phyloP scores from a whole-genome alignment of 225 moss, liverwort and hornwort species.

The Anthoceros angustus region DNA sequence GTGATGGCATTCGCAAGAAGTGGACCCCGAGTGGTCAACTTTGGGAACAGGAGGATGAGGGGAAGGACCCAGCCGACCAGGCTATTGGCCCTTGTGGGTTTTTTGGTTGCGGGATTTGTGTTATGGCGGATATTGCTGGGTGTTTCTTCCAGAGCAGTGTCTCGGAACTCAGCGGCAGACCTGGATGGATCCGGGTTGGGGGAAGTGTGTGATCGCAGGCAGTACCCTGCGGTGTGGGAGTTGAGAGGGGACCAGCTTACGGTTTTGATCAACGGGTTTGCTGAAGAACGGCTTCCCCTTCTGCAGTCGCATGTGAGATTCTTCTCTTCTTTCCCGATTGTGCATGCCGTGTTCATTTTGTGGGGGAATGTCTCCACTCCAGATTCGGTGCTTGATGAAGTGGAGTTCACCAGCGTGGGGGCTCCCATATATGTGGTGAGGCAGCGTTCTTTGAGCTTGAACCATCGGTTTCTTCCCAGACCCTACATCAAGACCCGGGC shows the following conservation, averaged over 20 bases:
- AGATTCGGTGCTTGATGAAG: slow-evolving; percentile 18
- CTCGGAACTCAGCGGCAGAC: background rate
- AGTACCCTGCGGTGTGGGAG: slow-evolving; percentile 50
- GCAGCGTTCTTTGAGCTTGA: slow-evolving; percentile 59
- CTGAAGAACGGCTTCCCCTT: slow-evolving; percentile 55
- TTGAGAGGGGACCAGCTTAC: slow-evolving; percentile 55
- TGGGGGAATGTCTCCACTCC: slow-evolving; percentile 88
- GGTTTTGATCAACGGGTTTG: slow-evolving; percentile 70
- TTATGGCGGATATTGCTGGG: no score
- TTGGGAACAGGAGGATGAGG: no score
- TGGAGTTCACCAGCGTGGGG: slow-evolving; percentile 27
- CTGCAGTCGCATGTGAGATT: slow-evolving; percentile 34
- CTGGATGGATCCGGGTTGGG: slow-evolving; percentile 6
- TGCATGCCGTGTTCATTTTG: slow-evolving; percentile 64
- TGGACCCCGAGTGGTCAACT: no score
- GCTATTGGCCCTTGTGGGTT: no score
- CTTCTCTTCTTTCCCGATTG: slow-evolving; percentile 43
- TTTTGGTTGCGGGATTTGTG: no score
- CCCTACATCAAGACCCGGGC: slow-evolving; percentile 49
- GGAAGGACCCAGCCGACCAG: no score
- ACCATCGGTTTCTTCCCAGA: slow-evolving; percentile 76
- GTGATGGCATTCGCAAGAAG: no score
- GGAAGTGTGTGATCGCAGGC: slow-evolving; percentile 33
- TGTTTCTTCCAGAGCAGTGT: no score
- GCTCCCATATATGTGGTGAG: slow-evolving; percentile 61